Conservation (phyloP, 73 alveolate genomes). For the Diophrys appendiculata region DNA sequence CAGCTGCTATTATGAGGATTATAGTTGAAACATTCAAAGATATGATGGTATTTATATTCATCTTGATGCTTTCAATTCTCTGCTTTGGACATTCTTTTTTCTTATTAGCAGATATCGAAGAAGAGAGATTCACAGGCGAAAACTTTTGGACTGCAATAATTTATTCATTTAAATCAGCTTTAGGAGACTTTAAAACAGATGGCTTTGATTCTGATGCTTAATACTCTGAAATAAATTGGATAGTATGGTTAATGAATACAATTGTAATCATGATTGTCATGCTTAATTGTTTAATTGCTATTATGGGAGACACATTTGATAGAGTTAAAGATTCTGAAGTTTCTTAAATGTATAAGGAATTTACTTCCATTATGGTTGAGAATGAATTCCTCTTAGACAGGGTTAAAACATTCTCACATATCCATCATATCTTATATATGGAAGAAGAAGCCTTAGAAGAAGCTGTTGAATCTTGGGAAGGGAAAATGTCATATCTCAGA, state of each 20-base stretch:
- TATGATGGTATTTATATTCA: slow-evolving; percentile 30
- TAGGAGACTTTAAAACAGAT: slow-evolving; percentile 45
- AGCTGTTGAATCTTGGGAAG: too few relatives aligned
- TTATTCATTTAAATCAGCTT: slow-evolving; percentile 27
- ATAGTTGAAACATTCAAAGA: slow-evolving; percentile 38
- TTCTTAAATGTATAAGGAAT: slow-evolving; percentile 42
- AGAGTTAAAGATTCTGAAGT: slow-evolving; percentile 42
- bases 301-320: slow-evolving; percentile 63
- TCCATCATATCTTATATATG: too few relatives aligned
- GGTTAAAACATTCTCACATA: slow-evolving; percentile 13
- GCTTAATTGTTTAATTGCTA: slow-evolving; percentile 58
- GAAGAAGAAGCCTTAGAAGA: too few relatives aligned
- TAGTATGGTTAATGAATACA: slow-evolving; percentile 34
- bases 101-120: slow-evolving; percentile 30
- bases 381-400: slow-evolving; percentile 42
- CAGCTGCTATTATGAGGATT: slow-evolving; percentile 49
- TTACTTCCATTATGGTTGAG: slow-evolving; percentile 51
- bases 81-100: slow-evolving; percentile 39
- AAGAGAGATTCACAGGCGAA: slow-evolving; percentile 13
- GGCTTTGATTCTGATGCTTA: too few relatives aligned
- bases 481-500: too few relatives aligned
- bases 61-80: slow-evolving; percentile 32
- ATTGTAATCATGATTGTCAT: slow-evolving; percentile 45
- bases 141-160: slow-evolving; percentile 20
- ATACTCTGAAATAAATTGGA: slow-evolving; percentile 2